These are phyloP conservation scores for Pezicula rhizophila DNA, from an alignment of 2,329 filamentous ascomycete species.

Conservation along the genomic window DNA sequence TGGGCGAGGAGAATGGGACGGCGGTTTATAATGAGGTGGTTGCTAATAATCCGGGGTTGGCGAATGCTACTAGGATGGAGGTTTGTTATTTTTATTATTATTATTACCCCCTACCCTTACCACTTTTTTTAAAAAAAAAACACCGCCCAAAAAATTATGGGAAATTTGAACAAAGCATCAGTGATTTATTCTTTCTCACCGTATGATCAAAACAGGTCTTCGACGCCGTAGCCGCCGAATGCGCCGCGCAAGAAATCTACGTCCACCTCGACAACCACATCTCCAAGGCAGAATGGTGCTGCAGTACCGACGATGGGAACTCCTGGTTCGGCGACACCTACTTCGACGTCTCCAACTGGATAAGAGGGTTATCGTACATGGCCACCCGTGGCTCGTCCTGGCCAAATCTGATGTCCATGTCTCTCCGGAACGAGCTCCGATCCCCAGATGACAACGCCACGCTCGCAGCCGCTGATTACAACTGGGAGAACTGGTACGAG, in stretches of 20 bases:
- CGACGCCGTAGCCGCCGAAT: conserved; percentile 56
- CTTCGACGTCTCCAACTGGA: conserved; percentile 54
- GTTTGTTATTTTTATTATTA: too few species aligned
- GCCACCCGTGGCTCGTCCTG: conserved; percentile 31
- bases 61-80: conserved; percentile 47
- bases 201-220: conserved; percentile 37
- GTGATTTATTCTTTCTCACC: not conserved
- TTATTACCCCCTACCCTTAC: too few species aligned
- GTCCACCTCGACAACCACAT: conserved; percentile 58
- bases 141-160: too few species aligned
- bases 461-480: conserved; percentile 27
- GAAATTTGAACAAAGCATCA: not conserved
- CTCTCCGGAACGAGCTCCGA: conserved; percentile 36
- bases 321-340: conserved; percentile 56
- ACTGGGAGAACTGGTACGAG: conserved; percentile 39
- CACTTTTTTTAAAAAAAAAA: too few species aligned
- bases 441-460: conserved; percentile 14
- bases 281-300: conserved; percentile 53
- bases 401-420: not conserved
- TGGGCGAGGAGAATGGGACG: conserved; percentile 48
- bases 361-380: conserved; percentile 54
- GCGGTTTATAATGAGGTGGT: conserved; percentile 45
- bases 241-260: conserved; percentile 47
- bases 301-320: conserved; percentile 47
- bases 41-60: conserved; percentile 50